Percentiles rank a stretch among this genome's conserved stretches.
These are phyloP conservation scores for Botryosphaeria dothidea DNA, from an alignment of 2,329 filamentous ascomycete genomes.

Conservation along the genomic window DNA sequence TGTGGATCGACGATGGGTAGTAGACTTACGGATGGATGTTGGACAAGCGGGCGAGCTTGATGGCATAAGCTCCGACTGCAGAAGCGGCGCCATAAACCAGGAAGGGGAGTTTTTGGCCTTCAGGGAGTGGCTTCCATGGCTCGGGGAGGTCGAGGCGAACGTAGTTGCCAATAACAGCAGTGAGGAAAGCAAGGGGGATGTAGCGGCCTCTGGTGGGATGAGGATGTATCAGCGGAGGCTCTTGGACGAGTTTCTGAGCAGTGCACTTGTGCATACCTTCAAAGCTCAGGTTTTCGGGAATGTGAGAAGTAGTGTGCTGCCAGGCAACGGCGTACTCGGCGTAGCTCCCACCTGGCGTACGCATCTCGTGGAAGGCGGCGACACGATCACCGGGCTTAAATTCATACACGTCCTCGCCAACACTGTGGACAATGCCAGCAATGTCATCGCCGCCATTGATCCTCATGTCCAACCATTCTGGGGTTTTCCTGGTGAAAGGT, in stretches of 20 bases:
- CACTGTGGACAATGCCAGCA: constrained; percentile 55
- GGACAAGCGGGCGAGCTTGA: constrained; percentile 40
- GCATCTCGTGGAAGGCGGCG: constrained; percentile 58
- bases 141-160: constrained; percentile 42
- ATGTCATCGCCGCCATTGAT: constrained; percentile 58
- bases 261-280: constrained; percentile 42
- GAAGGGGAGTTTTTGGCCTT: constrained; percentile 30
- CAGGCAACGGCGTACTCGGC: constrained; percentile 63
- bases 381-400: constrained; percentile 61
- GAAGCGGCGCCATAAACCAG: constrained; percentile 45
- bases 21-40: constrained; percentile 47
- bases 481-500: constrained; percentile 30
- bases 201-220: constrained; percentile 39
- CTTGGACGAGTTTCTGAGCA: background rate
- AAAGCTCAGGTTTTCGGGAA: constrained; percentile 51
- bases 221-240: background rate
- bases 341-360: constrained; percentile 52
- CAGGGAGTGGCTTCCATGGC: constrained; percentile 36
- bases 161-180: constrained; percentile 47
- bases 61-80: constrained; percentile 43
- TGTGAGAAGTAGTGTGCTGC: constrained; percentile 58
- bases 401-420: constrained; percentile 57
- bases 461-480: constrained; percentile 25
- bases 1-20: too few relatives aligned
- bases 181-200: constrained; percentile 51